Conservation (phyloP, 768 basidiomycete genomes). For the Lactarius trivialis region DNA sequence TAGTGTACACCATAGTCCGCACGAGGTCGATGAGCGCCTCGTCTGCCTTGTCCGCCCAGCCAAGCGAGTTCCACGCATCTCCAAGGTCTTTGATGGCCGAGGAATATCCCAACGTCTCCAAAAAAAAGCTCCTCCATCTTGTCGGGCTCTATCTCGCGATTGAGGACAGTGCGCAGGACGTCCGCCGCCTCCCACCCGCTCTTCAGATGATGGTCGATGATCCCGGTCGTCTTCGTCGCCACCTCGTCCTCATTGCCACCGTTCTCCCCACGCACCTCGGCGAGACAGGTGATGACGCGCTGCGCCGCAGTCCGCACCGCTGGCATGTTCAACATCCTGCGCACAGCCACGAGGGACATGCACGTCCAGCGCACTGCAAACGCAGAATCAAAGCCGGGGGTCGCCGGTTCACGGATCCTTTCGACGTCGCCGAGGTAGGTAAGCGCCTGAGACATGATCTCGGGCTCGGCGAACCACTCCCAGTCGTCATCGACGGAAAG, state of each 20-base stretch:
- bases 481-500: slow-evolving; percentile 10
- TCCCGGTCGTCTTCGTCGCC: slow-evolving; percentile 3
- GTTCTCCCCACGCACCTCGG: slow-evolving; percentile 6
- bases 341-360: slow-evolving; percentile 12
- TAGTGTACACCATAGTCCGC: neutral
- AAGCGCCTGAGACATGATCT: slow-evolving; percentile 12
- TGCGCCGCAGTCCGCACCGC: slow-evolving; percentile 1
- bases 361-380: slow-evolving; percentile 16
- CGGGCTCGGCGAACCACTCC: slow-evolving; percentile 13
- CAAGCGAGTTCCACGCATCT: slow-evolving; percentile 8
- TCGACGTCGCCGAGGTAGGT: slow-evolving; percentile 10
- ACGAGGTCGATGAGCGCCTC: slow-evolving; percentile 6
- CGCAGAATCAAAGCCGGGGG: neutral
- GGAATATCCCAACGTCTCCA: neutral
- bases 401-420: neutral
- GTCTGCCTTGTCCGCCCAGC: slow-evolving; percentile 14
- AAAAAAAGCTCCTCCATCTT: slow-evolving; percentile 7
- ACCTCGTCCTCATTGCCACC: neutral
- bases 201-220: slow-evolving; percentile 13
- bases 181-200: slow-evolving; percentile 3
- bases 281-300: neutral
- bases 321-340: neutral
- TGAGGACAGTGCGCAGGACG: neutral
- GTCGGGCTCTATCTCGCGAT: neutral
- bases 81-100: neutral